These are phyloP conservation scores for Poterioochromonas sp. DNA, from an alignment of 352 stramenopile species.

Conservation along the genomic window DNA sequence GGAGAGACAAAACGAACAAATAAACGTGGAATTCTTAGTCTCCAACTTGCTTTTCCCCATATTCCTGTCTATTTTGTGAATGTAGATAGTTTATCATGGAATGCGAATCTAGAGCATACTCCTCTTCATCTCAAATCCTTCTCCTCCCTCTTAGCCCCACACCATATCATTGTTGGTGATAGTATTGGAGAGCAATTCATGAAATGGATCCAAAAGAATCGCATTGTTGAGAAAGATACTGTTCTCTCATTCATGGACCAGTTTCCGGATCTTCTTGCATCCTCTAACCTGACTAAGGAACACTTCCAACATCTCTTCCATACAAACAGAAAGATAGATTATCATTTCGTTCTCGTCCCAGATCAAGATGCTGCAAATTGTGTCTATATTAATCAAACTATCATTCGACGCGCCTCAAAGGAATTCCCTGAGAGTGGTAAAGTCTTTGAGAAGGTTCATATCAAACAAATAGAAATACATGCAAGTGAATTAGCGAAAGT, in stretches of 20 bases:
- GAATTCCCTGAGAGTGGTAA: not conserved
- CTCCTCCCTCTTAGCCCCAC: not conserved
- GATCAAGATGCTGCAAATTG: not conserved
- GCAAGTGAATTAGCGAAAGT: not conserved
- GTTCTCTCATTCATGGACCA: too few species aligned
- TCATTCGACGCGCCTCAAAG: not conserved
- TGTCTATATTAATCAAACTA: not conserved
- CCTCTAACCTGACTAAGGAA: too few species aligned
- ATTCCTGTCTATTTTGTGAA: not conserved
- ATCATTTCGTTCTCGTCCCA: not conserved
- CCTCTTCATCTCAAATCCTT: not conserved
- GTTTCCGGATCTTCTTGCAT: too few species aligned
- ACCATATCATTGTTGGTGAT: not conserved
- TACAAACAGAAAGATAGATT: not conserved
- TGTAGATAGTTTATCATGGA: too few species aligned
- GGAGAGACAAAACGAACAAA: not conserved
- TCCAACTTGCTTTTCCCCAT: not conserved
- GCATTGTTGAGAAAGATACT: too few species aligned
- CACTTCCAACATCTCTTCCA: too few species aligned
- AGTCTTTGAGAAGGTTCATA: not conserved
- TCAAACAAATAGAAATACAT: not conserved
- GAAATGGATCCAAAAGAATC: too few species aligned
- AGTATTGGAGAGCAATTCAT: too few species aligned
- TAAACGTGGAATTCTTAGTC: not conserved
- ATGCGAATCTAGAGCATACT: not conserved